Conservation (phyloP, 1,284 basidiomycete species). For the Inonotus hispidus region DNA sequence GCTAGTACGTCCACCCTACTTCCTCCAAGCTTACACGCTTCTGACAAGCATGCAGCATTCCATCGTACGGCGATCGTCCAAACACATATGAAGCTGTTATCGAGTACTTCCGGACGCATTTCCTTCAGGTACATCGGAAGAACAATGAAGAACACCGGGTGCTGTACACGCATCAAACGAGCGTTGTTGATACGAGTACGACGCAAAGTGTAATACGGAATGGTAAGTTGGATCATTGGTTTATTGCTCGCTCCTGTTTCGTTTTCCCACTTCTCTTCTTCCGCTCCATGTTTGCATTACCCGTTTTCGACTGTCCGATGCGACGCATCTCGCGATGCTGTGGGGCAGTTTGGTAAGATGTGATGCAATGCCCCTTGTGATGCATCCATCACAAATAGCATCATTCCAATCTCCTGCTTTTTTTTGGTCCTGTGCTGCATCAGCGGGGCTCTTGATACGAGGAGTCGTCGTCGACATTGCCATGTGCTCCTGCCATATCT, state of each 20-base stretch:
- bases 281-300: background rate
- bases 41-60: conserved; percentile 45
- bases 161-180: conserved; percentile 74
- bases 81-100: conserved; percentile 78
- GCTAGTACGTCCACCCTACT: conserved; percentile 55
- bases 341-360: too few relatives aligned
- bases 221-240: conserved; percentile 37
- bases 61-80: conserved; percentile 71
- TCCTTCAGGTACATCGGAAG: conserved; percentile 71
- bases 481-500: background rate
- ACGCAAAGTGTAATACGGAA: conserved; percentile 78
- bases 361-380: background rate
- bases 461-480: too few relatives aligned
- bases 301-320: background rate
- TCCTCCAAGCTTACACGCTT: background rate
- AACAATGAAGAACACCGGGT: conserved; percentile 76
- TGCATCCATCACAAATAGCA: background rate
- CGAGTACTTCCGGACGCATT: conserved; percentile 79
- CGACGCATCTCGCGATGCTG: too few relatives aligned
- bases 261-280: background rate
- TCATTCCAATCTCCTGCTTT: background rate
- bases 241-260: background rate
- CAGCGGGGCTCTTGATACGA: too few relatives aligned
- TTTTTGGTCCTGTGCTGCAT: background rate
- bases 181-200: conserved; percentile 74